Percentiles rank a stretch among this genome's conserved stretches.
Evolutionary conservation across 2,329 filamentous ascomycete genomes (phyloP).

Genomic region (Trichoderma brevicompactum): DNA sequence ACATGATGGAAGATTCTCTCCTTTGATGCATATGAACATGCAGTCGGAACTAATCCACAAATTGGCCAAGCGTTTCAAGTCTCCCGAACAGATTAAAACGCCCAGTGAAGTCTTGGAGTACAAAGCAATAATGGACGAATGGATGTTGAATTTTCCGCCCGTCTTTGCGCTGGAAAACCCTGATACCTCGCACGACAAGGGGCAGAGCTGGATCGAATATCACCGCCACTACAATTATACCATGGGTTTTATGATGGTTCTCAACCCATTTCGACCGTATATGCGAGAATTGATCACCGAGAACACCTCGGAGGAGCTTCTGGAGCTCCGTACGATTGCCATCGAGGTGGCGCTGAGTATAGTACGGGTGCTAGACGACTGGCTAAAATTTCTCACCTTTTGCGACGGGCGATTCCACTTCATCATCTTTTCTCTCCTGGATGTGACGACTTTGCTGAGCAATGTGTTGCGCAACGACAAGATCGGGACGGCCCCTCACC

Average conservation of each 20-base stretch:
- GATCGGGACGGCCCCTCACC: conserved; percentile 44
- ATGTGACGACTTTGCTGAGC: conserved; percentile 54
- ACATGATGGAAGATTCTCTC: conserved; percentile 35
- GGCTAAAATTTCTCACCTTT: conserved; percentile 50
- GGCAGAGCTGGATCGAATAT: conserved; percentile 48
- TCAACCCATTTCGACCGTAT: conserved; percentile 52
- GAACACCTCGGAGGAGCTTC: conserved; percentile 39
- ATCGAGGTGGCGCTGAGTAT: conserved; percentile 50
- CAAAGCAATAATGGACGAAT: conserved; percentile 43
- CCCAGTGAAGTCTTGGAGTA: conserved; percentile 38
- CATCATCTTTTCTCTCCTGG: conserved; percentile 56
- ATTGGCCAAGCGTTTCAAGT: conserved; percentile 36
- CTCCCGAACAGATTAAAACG: conserved; percentile 36
- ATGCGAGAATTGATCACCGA: conserved; percentile 43
- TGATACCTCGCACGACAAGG: conserved; percentile 47
- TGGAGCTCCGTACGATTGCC: conserved; percentile 45
- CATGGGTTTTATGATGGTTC: conserved; percentile 51
- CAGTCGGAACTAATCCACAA: conserved; percentile 36
- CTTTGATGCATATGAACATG: conserved; percentile 40
- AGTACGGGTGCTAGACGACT: conserved; percentile 45
- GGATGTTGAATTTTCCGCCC: conserved; percentile 48
- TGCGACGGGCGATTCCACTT: conserved; percentile 56
- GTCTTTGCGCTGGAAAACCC: conserved; percentile 47
- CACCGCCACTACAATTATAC: conserved; percentile 53
- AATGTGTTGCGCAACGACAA: conserved; percentile 56